phyloP scores from a whole-genome alignment of 257 asterid species.

The Solanum sejunctum region DNA sequence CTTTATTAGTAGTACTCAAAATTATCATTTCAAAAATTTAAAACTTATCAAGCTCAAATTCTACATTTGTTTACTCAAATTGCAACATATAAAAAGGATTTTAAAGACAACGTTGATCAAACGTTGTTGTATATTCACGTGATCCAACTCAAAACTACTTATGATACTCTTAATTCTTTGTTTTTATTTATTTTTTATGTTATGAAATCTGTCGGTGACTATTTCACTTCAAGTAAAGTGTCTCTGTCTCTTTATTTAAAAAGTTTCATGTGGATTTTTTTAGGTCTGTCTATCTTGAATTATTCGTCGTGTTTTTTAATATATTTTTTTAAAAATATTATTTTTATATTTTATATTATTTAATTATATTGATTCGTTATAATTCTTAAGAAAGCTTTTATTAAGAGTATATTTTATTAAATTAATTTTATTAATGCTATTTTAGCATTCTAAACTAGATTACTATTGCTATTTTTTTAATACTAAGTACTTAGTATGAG shows the following conservation, averaged over 20 bases:
- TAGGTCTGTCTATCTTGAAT: not conserved
- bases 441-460: not conserved
- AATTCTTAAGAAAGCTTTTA: not conserved
- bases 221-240: not conserved
- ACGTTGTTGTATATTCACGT: constrained; percentile 20
- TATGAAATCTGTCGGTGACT: constrained; percentile 2
- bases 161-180: not conserved
- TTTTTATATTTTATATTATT: no score
- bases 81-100: not conserved
- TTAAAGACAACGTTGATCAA: constrained; percentile 11
- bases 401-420: not conserved
- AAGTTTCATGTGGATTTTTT: not conserved
- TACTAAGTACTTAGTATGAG: no score
- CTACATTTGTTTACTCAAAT: not conserved
- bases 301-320: not conserved
- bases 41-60: not conserved
- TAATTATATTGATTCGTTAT: not conserved
- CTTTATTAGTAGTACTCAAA: no score
- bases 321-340: not conserved
- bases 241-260: not conserved
- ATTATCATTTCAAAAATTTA: no score
- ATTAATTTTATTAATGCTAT: not conserved
- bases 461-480: not conserved
- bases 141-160: constrained; percentile 16
- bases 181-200: not conserved